These are phyloP conservation scores for Mucuna pruriens DNA, from an alignment of 306 rosid species.

Conservation along the genomic window DNA sequence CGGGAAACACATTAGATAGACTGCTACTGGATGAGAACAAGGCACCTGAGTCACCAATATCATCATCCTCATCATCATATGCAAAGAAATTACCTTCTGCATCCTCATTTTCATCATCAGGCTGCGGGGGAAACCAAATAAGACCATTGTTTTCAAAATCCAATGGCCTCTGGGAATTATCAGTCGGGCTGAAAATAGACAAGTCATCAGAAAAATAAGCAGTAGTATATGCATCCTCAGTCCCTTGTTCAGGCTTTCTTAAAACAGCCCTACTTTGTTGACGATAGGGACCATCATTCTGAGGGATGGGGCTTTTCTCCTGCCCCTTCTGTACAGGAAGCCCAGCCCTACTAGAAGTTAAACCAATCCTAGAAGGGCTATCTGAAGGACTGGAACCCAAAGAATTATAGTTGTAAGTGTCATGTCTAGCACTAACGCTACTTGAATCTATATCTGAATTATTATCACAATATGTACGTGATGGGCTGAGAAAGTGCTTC, in stretches of 20 bases:
- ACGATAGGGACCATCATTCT: conserved; percentile 48
- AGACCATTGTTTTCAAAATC: conserved; percentile 86
- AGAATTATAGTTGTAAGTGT: conserved; percentile 56
- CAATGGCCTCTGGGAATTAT: conserved; percentile 67
- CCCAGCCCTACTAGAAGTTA: conserved; percentile 61
- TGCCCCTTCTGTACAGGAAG: conserved; percentile 67
- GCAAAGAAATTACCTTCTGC: conserved; percentile 65
- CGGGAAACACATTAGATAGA: conserved; percentile 69
- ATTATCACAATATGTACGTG: conserved; percentile 72
- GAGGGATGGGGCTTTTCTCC: conserved; percentile 53
- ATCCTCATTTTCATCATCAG: conserved; percentile 75
- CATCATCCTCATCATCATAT: conserved; percentile 91
- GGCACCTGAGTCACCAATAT: conserved; percentile 84
- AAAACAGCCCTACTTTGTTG: conserved; percentile 71
- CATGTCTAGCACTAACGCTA: conserved; percentile 83
- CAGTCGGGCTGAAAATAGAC: conserved; percentile 58
- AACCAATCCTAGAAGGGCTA: conserved; percentile 81
- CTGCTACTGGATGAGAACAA: conserved; percentile 77
- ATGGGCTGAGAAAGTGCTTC: conserved; percentile 71
- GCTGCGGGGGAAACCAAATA: conserved; percentile 92
- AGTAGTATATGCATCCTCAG: conserved; percentile 63
- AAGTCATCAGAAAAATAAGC: conserved; percentile 72
- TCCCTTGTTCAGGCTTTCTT: conserved; percentile 62
- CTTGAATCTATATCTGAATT: conserved; percentile 70
- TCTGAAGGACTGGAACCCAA: conserved; percentile 74